Percentiles rank a stretch among this genome's conserved stretches.
Conservation (phyloP, 202 grass and related monocot genomes). For the Panicum virgatum region DNA sequence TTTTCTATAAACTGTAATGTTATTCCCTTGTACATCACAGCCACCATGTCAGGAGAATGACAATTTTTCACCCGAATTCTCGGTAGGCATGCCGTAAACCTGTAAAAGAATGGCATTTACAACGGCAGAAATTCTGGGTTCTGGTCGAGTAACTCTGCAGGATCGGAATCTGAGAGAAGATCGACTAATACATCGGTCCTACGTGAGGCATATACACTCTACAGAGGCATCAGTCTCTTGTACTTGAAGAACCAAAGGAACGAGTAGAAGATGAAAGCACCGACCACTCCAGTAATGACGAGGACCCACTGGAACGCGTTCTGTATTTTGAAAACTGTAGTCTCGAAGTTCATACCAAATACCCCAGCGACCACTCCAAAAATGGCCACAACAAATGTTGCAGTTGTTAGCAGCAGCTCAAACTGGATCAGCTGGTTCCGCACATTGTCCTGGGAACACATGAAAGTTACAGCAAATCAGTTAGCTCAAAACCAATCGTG, state of each 20-base stretch:
- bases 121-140: conserved; percentile 36
- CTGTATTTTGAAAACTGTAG: conserved; percentile 56
- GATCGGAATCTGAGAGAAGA: conserved; percentile 1
- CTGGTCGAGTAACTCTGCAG: conserved; percentile 35
- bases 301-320: conserved; percentile 82
- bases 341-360: conserved; percentile 96
- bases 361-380: conserved; percentile 93
- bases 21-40: not conserved
- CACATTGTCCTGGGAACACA: conserved; percentile 71
- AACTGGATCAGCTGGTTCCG: conserved; percentile 97
- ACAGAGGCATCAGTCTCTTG: conserved; percentile 84
- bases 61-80: conserved; percentile 30
- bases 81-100: conserved; percentile 27
- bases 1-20: conserved; percentile 16
- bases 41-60: not conserved
- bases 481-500: not conserved
- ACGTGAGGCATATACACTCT: conserved; percentile 39
- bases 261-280: conserved; percentile 67
- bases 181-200: not conserved
- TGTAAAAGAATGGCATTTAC: conserved; percentile 59
- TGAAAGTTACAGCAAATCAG: not conserved
- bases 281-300: conserved; percentile 53
- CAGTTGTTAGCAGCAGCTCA: conserved; percentile 85
- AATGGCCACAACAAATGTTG: conserved; percentile 92
- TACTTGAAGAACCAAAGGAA: conserved; percentile 96